A percentile compares a stretch with the other conserved stretches of the same genome.
Evolutionary conservation across 768 basidiomycete species (phyloP).

Genomic region (Clitopilus hobsonii): DNA sequence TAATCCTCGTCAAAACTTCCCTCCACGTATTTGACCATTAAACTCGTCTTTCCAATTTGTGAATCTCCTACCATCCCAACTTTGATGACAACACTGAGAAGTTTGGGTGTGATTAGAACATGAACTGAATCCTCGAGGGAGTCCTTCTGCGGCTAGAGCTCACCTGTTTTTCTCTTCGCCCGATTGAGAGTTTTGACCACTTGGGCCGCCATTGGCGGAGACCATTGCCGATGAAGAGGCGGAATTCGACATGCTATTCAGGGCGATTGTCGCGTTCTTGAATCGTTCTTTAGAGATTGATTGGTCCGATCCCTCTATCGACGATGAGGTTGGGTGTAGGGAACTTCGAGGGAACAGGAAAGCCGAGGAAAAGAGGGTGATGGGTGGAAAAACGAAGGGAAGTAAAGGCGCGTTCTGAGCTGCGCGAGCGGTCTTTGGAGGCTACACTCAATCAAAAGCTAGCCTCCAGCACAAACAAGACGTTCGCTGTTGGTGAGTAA

Average conservation of each 20-base stretch:
- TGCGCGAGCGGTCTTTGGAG: conserved; percentile 20
- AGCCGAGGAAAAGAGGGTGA: conserved; percentile 17
- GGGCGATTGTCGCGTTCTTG: conserved; percentile 9
- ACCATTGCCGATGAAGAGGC: conserved; percentile 44
- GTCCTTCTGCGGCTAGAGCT: conserved; percentile 7
- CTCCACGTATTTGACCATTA: conserved; percentile 99
- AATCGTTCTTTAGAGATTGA: conserved; percentile 12
- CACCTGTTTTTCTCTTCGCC: conserved; percentile 74
- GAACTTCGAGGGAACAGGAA: conserved; percentile 4
- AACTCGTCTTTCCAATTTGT: conserved; percentile 97
- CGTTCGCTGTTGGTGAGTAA: conserved; percentile 10
- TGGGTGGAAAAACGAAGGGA: conserved; percentile 26
- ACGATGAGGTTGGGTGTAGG: conserved; percentile 14
- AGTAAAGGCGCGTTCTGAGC: conserved; percentile 33
- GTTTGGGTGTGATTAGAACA: conserved; percentile 1
- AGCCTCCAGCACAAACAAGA: conserved; percentile 23
- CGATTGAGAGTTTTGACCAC: conserved; percentile 46
- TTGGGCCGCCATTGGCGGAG: conserved; percentile 41
- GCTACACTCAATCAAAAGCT: conserved; percentile 28
- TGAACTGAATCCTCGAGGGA: conserved; percentile 2
- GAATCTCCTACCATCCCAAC: conserved; percentile 99
- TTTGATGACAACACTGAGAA: conserved; percentile 86
- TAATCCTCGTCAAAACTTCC: conserved; percentile 99
- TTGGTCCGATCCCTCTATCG: conserved; percentile 10
- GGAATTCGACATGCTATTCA: conserved; percentile 43